A percentile compares a stretch with the other conserved stretches of the same genome.
Evolutionary conservation across 208 protist genomes (phyloP).

Genomic region (Acanthamoeba castellanii): DNA sequence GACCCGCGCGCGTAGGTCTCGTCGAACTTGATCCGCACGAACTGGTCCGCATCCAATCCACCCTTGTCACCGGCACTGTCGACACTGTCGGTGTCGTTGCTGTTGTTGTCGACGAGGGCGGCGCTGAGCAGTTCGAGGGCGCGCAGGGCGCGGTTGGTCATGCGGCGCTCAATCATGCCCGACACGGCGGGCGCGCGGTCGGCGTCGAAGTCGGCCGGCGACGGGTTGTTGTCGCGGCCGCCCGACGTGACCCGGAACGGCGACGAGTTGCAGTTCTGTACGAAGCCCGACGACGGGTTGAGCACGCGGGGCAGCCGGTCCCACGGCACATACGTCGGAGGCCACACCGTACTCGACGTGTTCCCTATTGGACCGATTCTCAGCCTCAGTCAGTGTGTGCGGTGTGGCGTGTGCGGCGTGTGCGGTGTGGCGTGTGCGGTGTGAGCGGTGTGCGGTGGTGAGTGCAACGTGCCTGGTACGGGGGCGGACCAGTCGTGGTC

Average conservation of each 20-base stretch:
- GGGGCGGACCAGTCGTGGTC: constrained; percentile 2
- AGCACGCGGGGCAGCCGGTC: neutral
- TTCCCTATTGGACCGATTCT: neutral
- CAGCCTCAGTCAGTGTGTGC: neutral
- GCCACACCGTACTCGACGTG: constrained; percentile 51
- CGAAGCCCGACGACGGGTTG: constrained; percentile 38
- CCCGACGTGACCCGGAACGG: constrained; percentile 13
- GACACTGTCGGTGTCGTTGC: neutral
- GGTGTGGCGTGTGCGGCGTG: neutral
- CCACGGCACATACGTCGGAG: neutral
- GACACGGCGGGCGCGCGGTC: neutral
- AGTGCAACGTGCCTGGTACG: too few relatives aligned
- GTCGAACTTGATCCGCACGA: constrained; percentile 54
- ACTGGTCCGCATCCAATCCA: neutral
- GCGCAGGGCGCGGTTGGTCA: constrained; percentile 33
- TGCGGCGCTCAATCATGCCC: neutral
- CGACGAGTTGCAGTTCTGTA: constrained; percentile 64
- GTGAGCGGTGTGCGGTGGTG: neutral
- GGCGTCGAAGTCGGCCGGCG: neutral
- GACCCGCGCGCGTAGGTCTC: constrained; percentile 1
- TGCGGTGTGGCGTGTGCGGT: neutral
- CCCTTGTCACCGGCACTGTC: neutral
- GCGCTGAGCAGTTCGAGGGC: constrained; percentile 28
- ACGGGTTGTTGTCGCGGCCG: neutral
- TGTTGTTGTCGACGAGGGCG: neutral